Percentiles rank a stretch among this genome's conserved stretches.
phyloP scores from a whole-genome alignment of 1,284 basidiomycete genomes.

The Microbotryum saponariae region DNA sequence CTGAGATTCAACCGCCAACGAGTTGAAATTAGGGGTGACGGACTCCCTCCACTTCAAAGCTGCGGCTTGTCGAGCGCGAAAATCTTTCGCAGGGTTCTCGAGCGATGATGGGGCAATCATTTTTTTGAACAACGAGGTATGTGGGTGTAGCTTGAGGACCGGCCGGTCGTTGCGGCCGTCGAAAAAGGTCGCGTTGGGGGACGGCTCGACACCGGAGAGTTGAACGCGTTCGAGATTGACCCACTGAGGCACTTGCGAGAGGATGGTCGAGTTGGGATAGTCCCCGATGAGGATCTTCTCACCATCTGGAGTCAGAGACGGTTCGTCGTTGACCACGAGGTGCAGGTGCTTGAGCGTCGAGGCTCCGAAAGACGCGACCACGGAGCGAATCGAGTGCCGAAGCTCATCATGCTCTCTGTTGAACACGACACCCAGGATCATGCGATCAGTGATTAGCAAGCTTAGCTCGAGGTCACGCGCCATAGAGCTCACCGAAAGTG shows the following conservation, averaged over 20 bases:
- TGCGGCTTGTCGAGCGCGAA: background rate
- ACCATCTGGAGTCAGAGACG: background rate
- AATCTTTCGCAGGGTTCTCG: background rate
- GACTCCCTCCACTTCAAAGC: constrained; percentile 12
- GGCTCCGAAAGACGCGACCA: constrained; percentile 3
- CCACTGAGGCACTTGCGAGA: constrained; percentile 25
- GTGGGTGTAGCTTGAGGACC: constrained; percentile 16
- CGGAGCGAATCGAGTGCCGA: constrained; percentile 28
- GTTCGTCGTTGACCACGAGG: constrained; percentile 22
- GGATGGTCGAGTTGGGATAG: background rate
- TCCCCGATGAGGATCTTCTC: background rate
- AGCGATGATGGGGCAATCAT: background rate
- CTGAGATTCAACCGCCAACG: constrained; percentile 33
- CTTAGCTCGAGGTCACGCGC: background rate
- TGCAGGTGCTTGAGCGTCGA: constrained; percentile 9
- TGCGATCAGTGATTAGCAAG: background rate
- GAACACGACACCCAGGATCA: background rate
- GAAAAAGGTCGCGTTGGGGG: background rate
- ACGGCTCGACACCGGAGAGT: background rate
- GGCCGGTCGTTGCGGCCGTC: background rate
- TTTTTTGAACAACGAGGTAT: constrained; percentile 20
- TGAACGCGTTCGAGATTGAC: constrained; percentile 2
- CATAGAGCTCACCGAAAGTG: constrained; percentile 19
- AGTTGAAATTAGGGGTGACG: constrained; percentile 27
- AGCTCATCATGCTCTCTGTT: constrained; percentile 32